Evolutionary conservation across 1,139 yeast genomes (phyloP).

Genomic region (Hansenula sp.): DNA sequence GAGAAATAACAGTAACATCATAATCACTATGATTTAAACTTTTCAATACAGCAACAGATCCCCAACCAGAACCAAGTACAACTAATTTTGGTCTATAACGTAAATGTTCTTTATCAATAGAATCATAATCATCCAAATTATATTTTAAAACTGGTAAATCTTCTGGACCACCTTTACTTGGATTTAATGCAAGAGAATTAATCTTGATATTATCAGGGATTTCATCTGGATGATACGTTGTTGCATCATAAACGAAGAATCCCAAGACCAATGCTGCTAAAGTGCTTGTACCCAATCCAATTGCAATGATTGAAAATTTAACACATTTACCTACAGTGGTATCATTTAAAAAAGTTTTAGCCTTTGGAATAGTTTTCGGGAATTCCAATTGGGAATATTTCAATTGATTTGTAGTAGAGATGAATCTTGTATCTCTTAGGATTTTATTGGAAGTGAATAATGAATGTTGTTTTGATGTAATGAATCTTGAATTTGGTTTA

Average conservation of each 20-base stretch:
- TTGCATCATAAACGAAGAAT: constrained; percentile 57
- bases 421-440: constrained; percentile 1
- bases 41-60: constrained; percentile 44
- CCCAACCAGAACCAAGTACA: constrained; percentile 63
- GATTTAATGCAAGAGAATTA: constrained; percentile 46
- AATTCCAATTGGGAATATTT: constrained; percentile 5
- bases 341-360: constrained; percentile 21
- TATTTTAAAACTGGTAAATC: constrained; percentile 53
- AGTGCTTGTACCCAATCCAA: constrained; percentile 40
- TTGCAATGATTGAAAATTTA: constrained; percentile 28
- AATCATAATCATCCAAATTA: constrained; percentile 51
- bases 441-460: constrained; percentile 2
- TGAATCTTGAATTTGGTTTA: background rate
- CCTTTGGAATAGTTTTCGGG: constrained; percentile 18
- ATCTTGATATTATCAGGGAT: constrained; percentile 36
- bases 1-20: constrained; percentile 58
- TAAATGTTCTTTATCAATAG: constrained; percentile 33
- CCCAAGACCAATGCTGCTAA: constrained; percentile 33
- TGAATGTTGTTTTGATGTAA: background rate
- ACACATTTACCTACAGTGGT: constrained; percentile 26
- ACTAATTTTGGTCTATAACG: constrained; percentile 49
- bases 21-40: constrained; percentile 43
- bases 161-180: constrained; percentile 63
- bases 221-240: constrained; percentile 45
- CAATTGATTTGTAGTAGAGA: constrained; percentile 7